Percentiles rank a stretch among this genome's conserved stretches.
Conservation (phyloP, 2,329 filamentous ascomycete species). For the Podosphaera aphanis region DNA sequence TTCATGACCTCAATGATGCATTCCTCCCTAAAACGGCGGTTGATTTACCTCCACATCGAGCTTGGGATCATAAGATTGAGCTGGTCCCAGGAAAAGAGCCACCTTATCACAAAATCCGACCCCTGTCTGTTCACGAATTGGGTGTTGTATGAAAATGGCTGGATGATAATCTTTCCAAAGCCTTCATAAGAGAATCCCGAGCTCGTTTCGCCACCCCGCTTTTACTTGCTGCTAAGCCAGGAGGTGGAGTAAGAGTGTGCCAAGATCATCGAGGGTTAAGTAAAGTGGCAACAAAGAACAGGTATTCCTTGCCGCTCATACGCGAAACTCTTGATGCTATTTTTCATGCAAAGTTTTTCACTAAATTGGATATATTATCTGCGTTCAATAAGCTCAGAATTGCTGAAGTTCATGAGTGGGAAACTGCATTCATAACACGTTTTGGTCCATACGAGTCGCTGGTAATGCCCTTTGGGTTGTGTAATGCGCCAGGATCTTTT, state of each 20-base stretch:
- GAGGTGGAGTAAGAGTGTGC: not conserved
- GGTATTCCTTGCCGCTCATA: not conserved
- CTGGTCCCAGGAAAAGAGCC: not conserved
- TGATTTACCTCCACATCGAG: not conserved
- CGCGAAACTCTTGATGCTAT: not conserved
- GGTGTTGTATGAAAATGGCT: not conserved
- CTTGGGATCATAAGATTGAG: not conserved
- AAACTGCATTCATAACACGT: not conserved
- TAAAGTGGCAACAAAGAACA: not conserved
- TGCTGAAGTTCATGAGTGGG: not conserved
- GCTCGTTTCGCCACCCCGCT: not conserved
- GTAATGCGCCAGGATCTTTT: not conserved
- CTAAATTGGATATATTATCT: not conserved
- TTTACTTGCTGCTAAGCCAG: not conserved
- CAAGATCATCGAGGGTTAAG: not conserved
- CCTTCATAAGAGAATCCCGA: constrained; percentile 1
- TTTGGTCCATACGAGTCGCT: not conserved
- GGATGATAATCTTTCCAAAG: constrained; percentile 2
- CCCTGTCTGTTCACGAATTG: not conserved
- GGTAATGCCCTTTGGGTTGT: not conserved
- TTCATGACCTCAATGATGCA: no score
- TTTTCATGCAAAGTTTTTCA: not conserved
- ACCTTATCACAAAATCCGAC: not conserved
- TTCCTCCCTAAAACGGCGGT: no score
- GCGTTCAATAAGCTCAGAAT: not conserved